Percentiles rank a stretch among this genome's conserved stretches.
Conservation (phyloP, 228 moss, liverwort and hornwort genomes). For the Sphagnum fallax region DNA sequence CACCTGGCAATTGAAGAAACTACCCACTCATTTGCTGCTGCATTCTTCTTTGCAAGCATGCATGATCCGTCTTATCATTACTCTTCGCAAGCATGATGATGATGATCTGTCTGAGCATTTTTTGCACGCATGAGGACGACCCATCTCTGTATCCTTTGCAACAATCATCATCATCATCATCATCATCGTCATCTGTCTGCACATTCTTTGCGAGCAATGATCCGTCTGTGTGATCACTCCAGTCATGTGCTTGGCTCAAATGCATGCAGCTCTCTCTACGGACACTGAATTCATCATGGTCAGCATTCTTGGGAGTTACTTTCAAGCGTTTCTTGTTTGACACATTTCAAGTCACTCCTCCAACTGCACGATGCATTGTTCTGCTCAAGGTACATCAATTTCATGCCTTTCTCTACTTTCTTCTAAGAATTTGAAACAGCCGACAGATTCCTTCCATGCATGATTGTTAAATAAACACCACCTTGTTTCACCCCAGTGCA, state of each 20-base stretch:
- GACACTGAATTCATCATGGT: slow-evolving; percentile 86
- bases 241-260: neutral
- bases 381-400: slow-evolving; percentile 62
- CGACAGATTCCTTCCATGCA: too few species aligned
- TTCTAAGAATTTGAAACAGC: too few species aligned
- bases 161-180: too few species aligned
- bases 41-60: neutral
- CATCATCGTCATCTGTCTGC: too few species aligned
- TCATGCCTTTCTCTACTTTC: neutral
- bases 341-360: slow-evolving; percentile 44
- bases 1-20: neutral
- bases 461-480: too few species aligned
- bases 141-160: too few species aligned
- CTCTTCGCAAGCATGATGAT: neutral
- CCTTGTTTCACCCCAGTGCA: too few species aligned
- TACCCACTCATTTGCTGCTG: neutral
- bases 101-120: neutral
- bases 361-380: slow-evolving; percentile 71
- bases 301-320: slow-evolving; percentile 71
- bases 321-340: slow-evolving; percentile 89
- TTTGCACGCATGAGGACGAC: neutral
- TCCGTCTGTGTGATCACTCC: too few species aligned
- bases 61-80: neutral
- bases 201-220: too few species aligned
- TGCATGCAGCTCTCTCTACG: slow-evolving; percentile 69